A percentile compares a stretch with the other conserved stretches of the same genome.
Evolutionary conservation across 2,329 filamentous ascomycete genomes (phyloP).

Genomic region (Drechmeria coniospora): DNA sequence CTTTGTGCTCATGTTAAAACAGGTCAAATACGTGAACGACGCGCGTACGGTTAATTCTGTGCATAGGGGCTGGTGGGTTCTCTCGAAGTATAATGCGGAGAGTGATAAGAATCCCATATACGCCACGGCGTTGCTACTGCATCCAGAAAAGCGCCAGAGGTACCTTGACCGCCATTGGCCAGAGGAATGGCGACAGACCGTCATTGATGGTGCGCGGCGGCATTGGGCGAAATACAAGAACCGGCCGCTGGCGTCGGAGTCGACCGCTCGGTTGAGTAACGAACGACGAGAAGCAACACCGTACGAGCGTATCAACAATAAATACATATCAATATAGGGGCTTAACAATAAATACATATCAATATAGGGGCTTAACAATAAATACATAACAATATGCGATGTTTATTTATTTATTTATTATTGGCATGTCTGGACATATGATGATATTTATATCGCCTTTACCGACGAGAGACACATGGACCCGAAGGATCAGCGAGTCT

Average conservation of each 20-base stretch:
- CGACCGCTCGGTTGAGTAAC: background rate
- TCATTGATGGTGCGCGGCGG: background rate
- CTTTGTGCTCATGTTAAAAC: background rate
- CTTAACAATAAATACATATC: too few relatives aligned
- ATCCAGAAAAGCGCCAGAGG: background rate
- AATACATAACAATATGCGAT: too few relatives aligned
- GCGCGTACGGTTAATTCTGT: background rate
- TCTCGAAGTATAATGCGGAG: background rate
- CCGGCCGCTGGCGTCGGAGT: conserved; percentile 1
- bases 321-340: too few relatives aligned
- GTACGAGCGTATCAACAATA: background rate
- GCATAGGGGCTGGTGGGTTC: background rate
- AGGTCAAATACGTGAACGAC: background rate
- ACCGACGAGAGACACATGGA: too few relatives aligned
- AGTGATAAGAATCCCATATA: background rate
- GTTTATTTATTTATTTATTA: too few relatives aligned
- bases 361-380: too few relatives aligned
- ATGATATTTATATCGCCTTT: too few relatives aligned
- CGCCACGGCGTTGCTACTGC: background rate
- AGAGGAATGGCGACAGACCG: background rate
- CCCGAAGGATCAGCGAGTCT: too few relatives aligned
- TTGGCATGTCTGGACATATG: too few relatives aligned
- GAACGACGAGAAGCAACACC: background rate
- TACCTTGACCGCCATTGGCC: conserved; percentile 2
- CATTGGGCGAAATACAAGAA: conserved; percentile 2